Evolutionary conservation across 208 protist genomes (phyloP).

Genomic region (Trypanosoma platydactyli): DNA sequence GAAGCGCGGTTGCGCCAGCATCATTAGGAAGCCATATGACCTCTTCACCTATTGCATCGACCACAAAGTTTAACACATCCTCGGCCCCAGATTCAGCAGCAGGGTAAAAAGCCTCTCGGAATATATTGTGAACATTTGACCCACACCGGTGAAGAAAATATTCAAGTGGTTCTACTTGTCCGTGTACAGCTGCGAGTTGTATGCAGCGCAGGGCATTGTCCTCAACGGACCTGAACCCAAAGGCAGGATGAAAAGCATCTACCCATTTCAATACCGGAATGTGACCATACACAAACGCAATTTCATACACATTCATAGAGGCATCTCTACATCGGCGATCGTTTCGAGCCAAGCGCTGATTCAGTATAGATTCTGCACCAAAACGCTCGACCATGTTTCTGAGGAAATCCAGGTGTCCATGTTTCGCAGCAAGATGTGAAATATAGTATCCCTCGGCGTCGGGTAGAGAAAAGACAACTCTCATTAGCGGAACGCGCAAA

Average conservation of each 20-base stretch:
- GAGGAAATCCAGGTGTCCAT: slow-evolving; percentile 35
- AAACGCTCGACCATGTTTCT: slow-evolving; percentile 26
- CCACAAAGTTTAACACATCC: slow-evolving; percentile 37
- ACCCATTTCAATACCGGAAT: slow-evolving; percentile 44
- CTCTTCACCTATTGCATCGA: slow-evolving; percentile 25
- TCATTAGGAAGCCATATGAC: slow-evolving; percentile 30
- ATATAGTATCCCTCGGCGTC: slow-evolving; percentile 41
- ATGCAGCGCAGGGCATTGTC: background rate
- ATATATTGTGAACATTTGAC: background rate
- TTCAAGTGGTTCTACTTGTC: slow-evolving; percentile 34
- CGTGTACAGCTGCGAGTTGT: slow-evolving; percentile 8
- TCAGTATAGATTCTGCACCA: slow-evolving; percentile 33
- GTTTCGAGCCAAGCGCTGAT: slow-evolving; percentile 10
- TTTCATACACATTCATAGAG: slow-evolving; percentile 32
- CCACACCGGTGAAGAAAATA: slow-evolving; percentile 32
- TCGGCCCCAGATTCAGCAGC: slow-evolving; percentile 45
- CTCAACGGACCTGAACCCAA: slow-evolving; percentile 3
- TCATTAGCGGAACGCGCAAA: slow-evolving; percentile 23
- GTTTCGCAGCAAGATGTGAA: slow-evolving; percentile 35
- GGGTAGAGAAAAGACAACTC: slow-evolving; percentile 31
- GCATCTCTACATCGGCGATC: background rate
- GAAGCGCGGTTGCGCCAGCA: slow-evolving; percentile 44
- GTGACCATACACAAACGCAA: slow-evolving; percentile 40
- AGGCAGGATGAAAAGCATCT: slow-evolving; percentile 23
- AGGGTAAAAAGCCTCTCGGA: slow-evolving; percentile 26